Evolutionary conservation across 202 grass and related monocot species (phyloP).

Genomic region (Cymbopogon flexuosus): DNA sequence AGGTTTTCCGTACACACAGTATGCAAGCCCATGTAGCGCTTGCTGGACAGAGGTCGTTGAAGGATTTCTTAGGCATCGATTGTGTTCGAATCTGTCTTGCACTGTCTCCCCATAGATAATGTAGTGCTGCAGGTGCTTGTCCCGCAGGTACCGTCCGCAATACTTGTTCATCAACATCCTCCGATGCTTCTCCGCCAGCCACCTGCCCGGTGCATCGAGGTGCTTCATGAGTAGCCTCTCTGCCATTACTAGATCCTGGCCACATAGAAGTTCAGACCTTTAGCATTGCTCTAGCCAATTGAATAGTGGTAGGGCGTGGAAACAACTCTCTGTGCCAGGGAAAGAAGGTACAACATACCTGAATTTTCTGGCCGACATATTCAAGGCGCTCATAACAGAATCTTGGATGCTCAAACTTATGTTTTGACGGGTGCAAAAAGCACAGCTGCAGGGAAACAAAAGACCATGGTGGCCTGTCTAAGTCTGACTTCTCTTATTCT

Average conservation of each 20-base stretch:
- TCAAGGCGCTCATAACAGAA: conserved; percentile 95
- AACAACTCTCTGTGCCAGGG: not conserved
- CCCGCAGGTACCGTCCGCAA: conserved; percentile 81
- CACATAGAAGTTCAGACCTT: conserved; percentile 21
- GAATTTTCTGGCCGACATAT: conserved; percentile 95
- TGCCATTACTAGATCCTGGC: conserved; percentile 87
- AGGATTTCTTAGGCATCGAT: conserved; percentile 80
- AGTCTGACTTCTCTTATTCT: not conserved
- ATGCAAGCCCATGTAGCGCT: conserved; percentile 78
- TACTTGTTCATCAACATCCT: conserved; percentile 93
- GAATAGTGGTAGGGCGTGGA: not conserved
- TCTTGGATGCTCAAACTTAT: conserved; percentile 97
- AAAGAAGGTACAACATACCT: conserved; percentile 44
- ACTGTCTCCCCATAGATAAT: conserved; percentile 75
- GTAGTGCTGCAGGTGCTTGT: conserved; percentile 80
- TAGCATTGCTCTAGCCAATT: not conserved
- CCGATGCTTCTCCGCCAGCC: conserved; percentile 83
- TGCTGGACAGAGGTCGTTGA: conserved; percentile 86
- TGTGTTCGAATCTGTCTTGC: conserved; percentile 85
- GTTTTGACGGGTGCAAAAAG: conserved; percentile 87
- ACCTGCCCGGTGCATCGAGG: conserved; percentile 87
- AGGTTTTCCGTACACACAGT: conserved; percentile 79
- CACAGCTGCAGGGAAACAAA: conserved; percentile 51
- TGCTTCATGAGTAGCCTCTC: conserved; percentile 98
- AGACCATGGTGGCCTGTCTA: not conserved